Base-by-base conservation (phyloP, 2,329 filamentous ascomycete species). In the Sclerotinia minor region DNA sequence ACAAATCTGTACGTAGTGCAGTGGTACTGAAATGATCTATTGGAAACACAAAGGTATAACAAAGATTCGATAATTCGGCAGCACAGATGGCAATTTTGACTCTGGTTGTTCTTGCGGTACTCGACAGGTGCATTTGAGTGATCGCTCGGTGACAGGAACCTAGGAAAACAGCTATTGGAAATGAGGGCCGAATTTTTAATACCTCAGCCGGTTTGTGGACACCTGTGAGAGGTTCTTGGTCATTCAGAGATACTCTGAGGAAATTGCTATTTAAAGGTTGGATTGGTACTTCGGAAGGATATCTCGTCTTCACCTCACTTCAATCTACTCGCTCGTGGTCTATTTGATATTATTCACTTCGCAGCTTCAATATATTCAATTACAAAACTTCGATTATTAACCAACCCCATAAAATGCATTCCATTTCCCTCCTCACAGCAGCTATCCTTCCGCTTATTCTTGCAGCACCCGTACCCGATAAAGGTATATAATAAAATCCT, bases 11-110 rank as follows among this genome's bases (percentile, higher is more conserved):
- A 3, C 29, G 15, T 49, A 8, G 29, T 11, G 26, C 29, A 41
- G 38, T 5, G 3, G 3, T 49, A 35, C 44, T 2, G 26, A 21
- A 19, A 24, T 19, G 44, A 61, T 38, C 29, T 63, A 26, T 35
- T 26, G 5, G n/a, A 50, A 2, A 21, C n/a, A 52, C 59, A 63
- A 21, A 38, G 29, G 38, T 38, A 38, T 32, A 49, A 60, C 44
- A 49, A 60, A 17, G 15, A 21, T 63, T 63, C 32, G 9, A 63
- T 61, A 50, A 13, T 21, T 63, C 45, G 59, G 59, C 59, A 63
- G 3, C 21, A 63, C 59, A 21, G 45, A 38, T 32, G n/a, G 50
- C 15, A 50, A 26, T 50, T 11, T 21, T 24, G 21, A 41, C 2
- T 41, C 38, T 41, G 13, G 2, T 50, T 15, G 29, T 38, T 38